A percentile compares a stretch with the other conserved stretches of the same genome.
Evolutionary conservation across 2,329 filamentous ascomycete genomes (phyloP).

Genomic region (Elsinoe australis): DNA sequence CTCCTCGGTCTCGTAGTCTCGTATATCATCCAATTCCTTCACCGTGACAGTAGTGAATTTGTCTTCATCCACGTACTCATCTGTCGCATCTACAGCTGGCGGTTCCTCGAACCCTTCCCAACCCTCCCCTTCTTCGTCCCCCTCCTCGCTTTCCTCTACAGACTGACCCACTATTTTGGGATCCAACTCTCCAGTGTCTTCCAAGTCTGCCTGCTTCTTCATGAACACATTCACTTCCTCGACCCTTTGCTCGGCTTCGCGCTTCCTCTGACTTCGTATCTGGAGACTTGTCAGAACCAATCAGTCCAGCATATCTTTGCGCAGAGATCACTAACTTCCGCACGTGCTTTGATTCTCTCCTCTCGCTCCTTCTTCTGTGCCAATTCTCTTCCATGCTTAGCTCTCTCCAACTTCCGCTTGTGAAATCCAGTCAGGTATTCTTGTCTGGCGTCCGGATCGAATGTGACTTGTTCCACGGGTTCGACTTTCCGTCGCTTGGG

Average conservation of each 20-base stretch:
- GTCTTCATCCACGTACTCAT: slow-evolving; percentile 90
- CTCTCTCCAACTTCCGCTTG: slow-evolving; percentile 83
- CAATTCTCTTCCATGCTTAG: slow-evolving; percentile 76
- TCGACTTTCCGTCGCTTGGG: slow-evolving; percentile 59
- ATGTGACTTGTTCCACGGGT: slow-evolving; percentile 70
- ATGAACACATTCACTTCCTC: slow-evolving; percentile 65
- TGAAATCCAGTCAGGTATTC: slow-evolving; percentile 94
- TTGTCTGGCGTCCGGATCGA: slow-evolving; percentile 69
- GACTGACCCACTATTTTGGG: slow-evolving; percentile 23
- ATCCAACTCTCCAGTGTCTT: slow-evolving; percentile 28
- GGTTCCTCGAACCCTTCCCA: slow-evolving; percentile 45
- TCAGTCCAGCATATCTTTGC: not conserved
- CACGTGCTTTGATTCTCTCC: slow-evolving; percentile 65
- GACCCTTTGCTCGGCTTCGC: slow-evolving; percentile 75
- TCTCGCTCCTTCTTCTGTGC: slow-evolving; percentile 68
- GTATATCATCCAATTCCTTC: slow-evolving; percentile 69
- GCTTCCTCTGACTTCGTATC: slow-evolving; percentile 75
- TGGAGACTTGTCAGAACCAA: slow-evolving; percentile 33
- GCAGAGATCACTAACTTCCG: slow-evolving; percentile 53
- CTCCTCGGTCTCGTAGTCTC: slow-evolving; percentile 17
- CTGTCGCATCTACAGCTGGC: slow-evolving; percentile 49
- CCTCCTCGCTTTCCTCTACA: slow-evolving; percentile 19
- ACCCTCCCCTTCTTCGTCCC: slow-evolving; percentile 17
- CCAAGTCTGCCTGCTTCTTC: slow-evolving; percentile 47
- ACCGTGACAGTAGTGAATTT: slow-evolving; percentile 92